Evolutionary conservation across 306 rosid species (phyloP).

Genomic region (Quercus cerris): DNA sequence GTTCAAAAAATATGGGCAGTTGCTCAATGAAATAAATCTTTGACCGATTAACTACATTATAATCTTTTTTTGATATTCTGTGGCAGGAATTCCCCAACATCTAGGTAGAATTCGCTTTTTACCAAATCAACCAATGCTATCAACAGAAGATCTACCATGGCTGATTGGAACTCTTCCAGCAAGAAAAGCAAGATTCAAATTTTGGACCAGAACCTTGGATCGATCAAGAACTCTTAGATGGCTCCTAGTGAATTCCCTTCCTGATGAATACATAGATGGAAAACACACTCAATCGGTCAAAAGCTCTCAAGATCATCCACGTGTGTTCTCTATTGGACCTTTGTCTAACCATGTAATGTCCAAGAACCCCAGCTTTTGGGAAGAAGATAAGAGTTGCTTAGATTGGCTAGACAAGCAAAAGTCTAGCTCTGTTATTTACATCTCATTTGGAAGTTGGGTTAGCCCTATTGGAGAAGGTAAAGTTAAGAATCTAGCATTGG

Average conservation of each 20-base stretch:
- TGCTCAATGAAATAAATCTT: not conserved
- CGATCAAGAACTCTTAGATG: slow-evolving; percentile 52
- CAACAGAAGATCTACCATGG: slow-evolving; percentile 79
- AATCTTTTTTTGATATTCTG: not conserved
- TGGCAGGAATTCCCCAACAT: slow-evolving; percentile 62
- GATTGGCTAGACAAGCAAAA: slow-evolving; percentile 57
- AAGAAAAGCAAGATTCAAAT: slow-evolving; percentile 64
- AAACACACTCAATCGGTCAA: slow-evolving; percentile 1
- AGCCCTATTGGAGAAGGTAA: slow-evolving; percentile 66
- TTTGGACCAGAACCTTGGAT: slow-evolving; percentile 73
- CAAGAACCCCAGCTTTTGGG: slow-evolving; percentile 59
- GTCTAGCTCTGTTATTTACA: slow-evolving; percentile 48
- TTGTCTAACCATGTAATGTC: slow-evolving; percentile 16
- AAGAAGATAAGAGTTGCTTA: slow-evolving; percentile 65
- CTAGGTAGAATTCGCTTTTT: slow-evolving; percentile 23
- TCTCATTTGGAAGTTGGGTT: slow-evolving; percentile 93
- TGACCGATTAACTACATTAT: not conserved
- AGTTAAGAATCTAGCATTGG: slow-evolving; percentile 49
- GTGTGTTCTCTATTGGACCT: slow-evolving; percentile 46
- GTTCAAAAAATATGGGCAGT: not conserved
- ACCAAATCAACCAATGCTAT: slow-evolving; percentile 45
- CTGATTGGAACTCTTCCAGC: slow-evolving; percentile 61
- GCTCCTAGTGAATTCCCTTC: slow-evolving; percentile 68
- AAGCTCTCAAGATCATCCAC: slow-evolving; percentile 7
- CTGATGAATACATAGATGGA: slow-evolving; percentile 34